Evolutionary conservation across 1,284 basidiomycete genomes (phyloP), one percentile per base, ranked within the genome.

Genomic region (Leccinum ponderosum): DNA sequence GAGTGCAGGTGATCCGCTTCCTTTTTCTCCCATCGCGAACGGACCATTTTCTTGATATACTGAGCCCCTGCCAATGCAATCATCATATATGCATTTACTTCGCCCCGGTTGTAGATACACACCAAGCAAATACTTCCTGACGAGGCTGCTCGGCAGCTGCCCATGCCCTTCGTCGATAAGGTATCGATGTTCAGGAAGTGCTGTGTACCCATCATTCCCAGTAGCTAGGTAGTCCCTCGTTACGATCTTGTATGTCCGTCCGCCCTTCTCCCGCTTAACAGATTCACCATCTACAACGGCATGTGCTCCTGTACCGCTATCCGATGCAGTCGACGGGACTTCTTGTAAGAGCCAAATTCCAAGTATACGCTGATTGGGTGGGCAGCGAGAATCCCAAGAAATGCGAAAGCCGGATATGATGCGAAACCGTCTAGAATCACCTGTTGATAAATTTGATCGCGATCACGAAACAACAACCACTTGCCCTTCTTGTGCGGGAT

Each of bases 401-500:
- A 96, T 88, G 4, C 86, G 86, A 61, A 96, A 83, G n/a, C 95
- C 95, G 15, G 93, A 90, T 31, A 97, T 80, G 22, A 95, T 83
- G 0, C 95, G 95, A 74, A 97, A 97, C 4, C 95, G 91, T 14
- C 94, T 94, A 64, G 1, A 56, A 31, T 14, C 22, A 33, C 27
- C 29, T 53, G 51, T 68, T 56, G 64, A 55, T n/a, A 31, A 14
- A 35, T 25, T 37, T 6, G 3, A n/a, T 59, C 14, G 7, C 9
- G 25, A 31, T 42, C 5, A 27, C 31, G 42, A 12, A 55, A 22
- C 20, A 7, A 31, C 81, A 29, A 29, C 29, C 70, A 63, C 37
- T 39, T 39, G 88, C 92, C 94, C 95, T 81, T 97, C 95, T 75
- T 96, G 94, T n/a, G 92, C 89, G 4, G 95, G 95, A 85, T 92